phyloP scores from a whole-genome alignment of 108 stramenopile species.

The Nitzschia inconspicua region DNA sequence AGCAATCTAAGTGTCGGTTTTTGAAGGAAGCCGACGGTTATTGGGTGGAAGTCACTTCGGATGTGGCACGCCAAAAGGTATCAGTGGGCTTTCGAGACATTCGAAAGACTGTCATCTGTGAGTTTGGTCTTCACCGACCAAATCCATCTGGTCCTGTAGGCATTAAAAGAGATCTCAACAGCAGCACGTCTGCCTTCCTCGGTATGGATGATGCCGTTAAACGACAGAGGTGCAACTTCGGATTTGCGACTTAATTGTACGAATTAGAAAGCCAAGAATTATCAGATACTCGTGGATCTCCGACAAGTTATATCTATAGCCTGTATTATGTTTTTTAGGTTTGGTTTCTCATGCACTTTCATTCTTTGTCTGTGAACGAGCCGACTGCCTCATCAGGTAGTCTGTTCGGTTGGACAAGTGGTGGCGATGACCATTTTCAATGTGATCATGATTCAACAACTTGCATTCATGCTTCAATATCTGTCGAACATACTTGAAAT shows the following conservation, averaged over 20 bases:
- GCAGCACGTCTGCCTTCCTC: not conserved
- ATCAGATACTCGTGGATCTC: too few species aligned
- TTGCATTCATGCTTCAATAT: not conserved
- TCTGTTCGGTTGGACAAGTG: slow-evolving; percentile 6
- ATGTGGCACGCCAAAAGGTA: slow-evolving; percentile 18
- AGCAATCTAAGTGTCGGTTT: slow-evolving; percentile 8
- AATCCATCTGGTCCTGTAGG: not conserved
- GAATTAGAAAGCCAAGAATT: too few species aligned
- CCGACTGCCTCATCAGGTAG: slow-evolving; percentile 16
- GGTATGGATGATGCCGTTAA: not conserved
- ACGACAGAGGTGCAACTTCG: not conserved
- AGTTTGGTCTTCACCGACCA: too few species aligned
- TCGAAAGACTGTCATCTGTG: slow-evolving; percentile 5
- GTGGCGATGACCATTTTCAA: not conserved
- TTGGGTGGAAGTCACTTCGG: slow-evolving; percentile 21
- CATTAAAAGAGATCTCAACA: not conserved
- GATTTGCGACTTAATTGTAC: too few species aligned
- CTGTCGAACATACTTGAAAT: slow-evolving; percentile 25
- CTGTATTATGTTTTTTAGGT: too few species aligned
- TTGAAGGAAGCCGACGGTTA: not conserved
- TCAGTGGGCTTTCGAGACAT: slow-evolving; percentile 15
- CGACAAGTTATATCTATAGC: too few species aligned
- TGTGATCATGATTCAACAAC: not conserved
- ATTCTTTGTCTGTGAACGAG: too few species aligned
- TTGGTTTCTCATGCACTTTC: too few species aligned